Percentiles rank a stretch among this genome's conserved stretches.
Conservation (phyloP, 2,329 filamentous ascomycete species). For the Penicillium sclerotiorum region DNA sequence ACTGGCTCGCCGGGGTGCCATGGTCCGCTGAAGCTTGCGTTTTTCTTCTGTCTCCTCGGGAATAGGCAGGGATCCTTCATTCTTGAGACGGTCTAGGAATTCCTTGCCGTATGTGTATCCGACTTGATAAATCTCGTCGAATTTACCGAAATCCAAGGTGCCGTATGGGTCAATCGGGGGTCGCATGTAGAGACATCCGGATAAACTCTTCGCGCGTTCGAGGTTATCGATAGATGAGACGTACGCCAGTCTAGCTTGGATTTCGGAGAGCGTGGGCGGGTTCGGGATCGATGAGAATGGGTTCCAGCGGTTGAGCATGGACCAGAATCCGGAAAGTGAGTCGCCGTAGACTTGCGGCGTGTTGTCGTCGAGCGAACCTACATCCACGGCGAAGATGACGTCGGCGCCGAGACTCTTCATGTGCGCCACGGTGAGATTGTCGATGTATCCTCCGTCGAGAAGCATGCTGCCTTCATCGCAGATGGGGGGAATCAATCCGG, state of each 20-base stretch:
- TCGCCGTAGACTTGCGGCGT: constrained; percentile 92
- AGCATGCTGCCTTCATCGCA: constrained; percentile 98
- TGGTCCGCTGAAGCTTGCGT: constrained; percentile 73
- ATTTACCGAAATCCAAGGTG: constrained; percentile 94
- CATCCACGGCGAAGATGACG: constrained; percentile 93
- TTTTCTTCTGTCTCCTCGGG: constrained; percentile 75
- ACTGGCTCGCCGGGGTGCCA: constrained; percentile 77
- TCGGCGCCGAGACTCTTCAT: constrained; percentile 95
- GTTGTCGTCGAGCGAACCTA: constrained; percentile 88
- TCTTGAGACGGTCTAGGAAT: constrained; percentile 74
- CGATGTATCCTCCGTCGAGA: constrained; percentile 92
- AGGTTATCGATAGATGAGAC: constrained; percentile 93
- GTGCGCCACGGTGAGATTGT: constrained; percentile 94
- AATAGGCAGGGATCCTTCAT: constrained; percentile 73
- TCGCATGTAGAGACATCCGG: constrained; percentile 93
- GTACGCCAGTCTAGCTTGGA: constrained; percentile 91
- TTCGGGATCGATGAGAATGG: constrained; percentile 87
- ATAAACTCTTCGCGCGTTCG: constrained; percentile 86
- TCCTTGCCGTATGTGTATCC: constrained; percentile 85
- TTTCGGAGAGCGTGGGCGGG: constrained; percentile 91
- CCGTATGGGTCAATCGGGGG: constrained; percentile 93
- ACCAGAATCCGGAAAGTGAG: constrained; percentile 92
- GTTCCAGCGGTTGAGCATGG: constrained; percentile 94
- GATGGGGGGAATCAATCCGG: constrained; percentile 86
- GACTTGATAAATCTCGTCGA: constrained; percentile 92